Percentiles rank a stretch among this genome's conserved stretches.
Conservation (phyloP, 1,284 basidiomycete genomes). For the Nidula niveotomentosa region DNA sequence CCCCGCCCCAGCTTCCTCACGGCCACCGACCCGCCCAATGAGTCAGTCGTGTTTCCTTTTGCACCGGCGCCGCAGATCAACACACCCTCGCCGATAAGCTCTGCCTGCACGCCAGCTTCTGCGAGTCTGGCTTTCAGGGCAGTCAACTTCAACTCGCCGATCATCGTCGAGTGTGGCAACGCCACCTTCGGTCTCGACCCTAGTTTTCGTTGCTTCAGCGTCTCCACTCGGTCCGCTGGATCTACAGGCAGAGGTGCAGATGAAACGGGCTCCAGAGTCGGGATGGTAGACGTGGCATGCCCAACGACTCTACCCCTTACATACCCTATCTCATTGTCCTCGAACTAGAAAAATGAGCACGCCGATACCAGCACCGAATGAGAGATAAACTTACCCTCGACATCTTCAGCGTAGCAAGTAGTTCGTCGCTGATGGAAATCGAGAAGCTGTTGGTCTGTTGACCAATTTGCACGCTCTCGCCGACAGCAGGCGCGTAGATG, state of each 20-base stretch:
- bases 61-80: constrained; percentile 84
- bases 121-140: constrained; percentile 79
- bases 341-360: constrained; percentile 62
- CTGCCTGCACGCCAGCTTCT: constrained; percentile 78
- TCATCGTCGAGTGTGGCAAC: constrained; percentile 88
- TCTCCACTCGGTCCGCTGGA: constrained; percentile 18
- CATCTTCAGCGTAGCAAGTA: constrained; percentile 82
- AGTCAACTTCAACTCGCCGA: constrained; percentile 92
- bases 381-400: constrained; percentile 65
- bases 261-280: constrained; percentile 62
- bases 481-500: constrained; percentile 76
- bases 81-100: constrained; percentile 93
- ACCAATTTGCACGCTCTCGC: constrained; percentile 85
- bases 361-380: constrained; percentile 5
- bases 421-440: constrained; percentile 88
- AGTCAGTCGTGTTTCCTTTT: constrained; percentile 36
- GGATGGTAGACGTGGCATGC: constrained; percentile 77
- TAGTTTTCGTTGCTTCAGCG: constrained; percentile 40
- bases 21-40: constrained; percentile 76
- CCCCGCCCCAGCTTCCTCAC: constrained; percentile 87
- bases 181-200: constrained; percentile 60
- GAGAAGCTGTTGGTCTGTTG: constrained; percentile 96
- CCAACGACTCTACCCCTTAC: constrained; percentile 84
- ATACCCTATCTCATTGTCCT: constrained; percentile 95
- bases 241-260: constrained; percentile 26